phyloP scores from a whole-genome alignment of 257 asterid genomes.

The Mitragyna speciosa region DNA sequence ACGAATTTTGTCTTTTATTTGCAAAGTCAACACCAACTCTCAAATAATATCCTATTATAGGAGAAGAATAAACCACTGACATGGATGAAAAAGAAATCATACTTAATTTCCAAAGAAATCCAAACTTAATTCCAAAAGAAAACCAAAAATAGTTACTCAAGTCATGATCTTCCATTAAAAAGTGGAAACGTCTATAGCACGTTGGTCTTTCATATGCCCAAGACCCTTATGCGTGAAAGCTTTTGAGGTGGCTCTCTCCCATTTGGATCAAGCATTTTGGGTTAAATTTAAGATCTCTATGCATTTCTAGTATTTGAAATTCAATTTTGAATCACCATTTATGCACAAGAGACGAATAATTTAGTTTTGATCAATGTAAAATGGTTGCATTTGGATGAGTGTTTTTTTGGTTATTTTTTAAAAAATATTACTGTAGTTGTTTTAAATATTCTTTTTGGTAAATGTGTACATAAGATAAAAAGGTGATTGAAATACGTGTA shows the following conservation, averaged over 20 bases:
- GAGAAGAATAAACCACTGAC: background rate
- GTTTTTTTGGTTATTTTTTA: too few species aligned
- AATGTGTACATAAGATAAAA: too few species aligned
- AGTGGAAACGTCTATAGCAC: background rate
- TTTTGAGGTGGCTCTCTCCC: background rate
- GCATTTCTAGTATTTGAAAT: background rate
- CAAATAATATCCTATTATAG: background rate
- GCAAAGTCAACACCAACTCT: constrained; percentile 9
- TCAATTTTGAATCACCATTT: background rate
- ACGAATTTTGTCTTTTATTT: background rate
- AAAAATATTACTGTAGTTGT: too few species aligned
- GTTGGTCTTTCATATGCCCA: background rate
- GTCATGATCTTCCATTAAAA: background rate
- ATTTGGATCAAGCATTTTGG: background rate
- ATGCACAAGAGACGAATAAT: background rate
- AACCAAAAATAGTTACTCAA: background rate
- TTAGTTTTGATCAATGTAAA: background rate
- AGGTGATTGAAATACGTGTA: too few species aligned
- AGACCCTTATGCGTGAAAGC: background rate
- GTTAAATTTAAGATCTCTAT: background rate
- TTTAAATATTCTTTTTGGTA: too few species aligned
- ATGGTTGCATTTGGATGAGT: too few species aligned
- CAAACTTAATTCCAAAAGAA: background rate
- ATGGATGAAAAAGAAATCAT: background rate
- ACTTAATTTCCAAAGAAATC: background rate